Evolutionary conservation across 345 rosid genomes (phyloP), one percentile per base, ranked within the genome.

Genomic region (Bruguiera parviflora): DNA sequence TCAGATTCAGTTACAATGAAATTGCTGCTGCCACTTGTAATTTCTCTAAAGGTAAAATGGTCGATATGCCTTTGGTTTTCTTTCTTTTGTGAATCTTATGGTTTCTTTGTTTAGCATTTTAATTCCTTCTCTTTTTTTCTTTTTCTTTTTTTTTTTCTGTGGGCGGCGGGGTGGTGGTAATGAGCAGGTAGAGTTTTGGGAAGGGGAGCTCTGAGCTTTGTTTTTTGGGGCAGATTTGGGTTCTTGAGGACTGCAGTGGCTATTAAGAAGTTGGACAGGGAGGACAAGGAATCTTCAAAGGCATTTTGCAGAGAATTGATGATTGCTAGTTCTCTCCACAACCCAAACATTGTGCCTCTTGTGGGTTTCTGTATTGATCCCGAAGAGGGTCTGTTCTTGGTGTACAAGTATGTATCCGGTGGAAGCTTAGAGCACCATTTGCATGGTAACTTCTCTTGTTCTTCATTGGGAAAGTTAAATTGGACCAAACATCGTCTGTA

Each of bases 41-140:
- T 79, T 94, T 94, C 81, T 86, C 97, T 5, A 85, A 91, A 87
- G 88, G 97, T 89, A 81, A 84, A 91, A 88, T 87, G 96, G 88
- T 81, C 31, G 63, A 65, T 47, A 32, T 71, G 58, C 43, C 5
- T 53, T 9, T 39, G 25, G 35, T 46, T 24, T 47, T 53, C 32
- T 58, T 66, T 49, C 6, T 51, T 47, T 71, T 63, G 62, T 47
- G 27, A 29, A 8, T 65, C 63, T 60, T 11, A 22, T 28, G 71
- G 55, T 64, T 43, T 53, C 8, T 35, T 60, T 67, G 27, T 22
- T 16, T 65, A 47, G 27, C 61, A 47, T 60, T 66, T 22, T 75
- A 28, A 61, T 65, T 82, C 64, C 18, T 73, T 58, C 49, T 68
- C 76, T 10, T 10, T 43, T 43, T 11, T 37, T 2, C 9, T 21